phyloP scores from a whole-genome alignment of 2,329 filamentous ascomycete species.

The Thermomyces lanuginosus region DNA sequence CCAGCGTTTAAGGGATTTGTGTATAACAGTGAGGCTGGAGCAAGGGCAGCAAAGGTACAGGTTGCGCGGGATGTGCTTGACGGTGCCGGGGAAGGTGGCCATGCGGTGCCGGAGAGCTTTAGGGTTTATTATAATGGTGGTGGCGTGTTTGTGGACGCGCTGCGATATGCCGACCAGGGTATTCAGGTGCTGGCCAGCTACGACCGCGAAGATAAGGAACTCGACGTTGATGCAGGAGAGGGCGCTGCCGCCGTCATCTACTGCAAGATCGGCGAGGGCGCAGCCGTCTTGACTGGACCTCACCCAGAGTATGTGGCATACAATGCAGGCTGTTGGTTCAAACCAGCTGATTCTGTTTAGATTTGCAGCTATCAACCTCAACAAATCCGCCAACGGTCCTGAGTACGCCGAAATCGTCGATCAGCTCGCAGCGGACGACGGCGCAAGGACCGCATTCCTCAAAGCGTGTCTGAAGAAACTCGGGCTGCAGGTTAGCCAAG shows the following conservation, averaged over 20 bases:
- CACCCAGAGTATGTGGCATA: slow-evolving; percentile 63
- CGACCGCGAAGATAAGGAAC: slow-evolving; percentile 46
- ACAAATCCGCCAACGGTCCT: slow-evolving; percentile 47
- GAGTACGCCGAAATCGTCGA: slow-evolving; percentile 56
- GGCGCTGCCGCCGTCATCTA: slow-evolving; percentile 67
- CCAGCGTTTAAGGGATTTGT: slow-evolving; percentile 78
- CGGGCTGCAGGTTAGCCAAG: slow-evolving; percentile 59
- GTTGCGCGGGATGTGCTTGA: slow-evolving; percentile 46
- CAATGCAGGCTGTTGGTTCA: not conserved
- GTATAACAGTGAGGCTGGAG: slow-evolving; percentile 75
- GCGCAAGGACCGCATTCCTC: slow-evolving; percentile 54
- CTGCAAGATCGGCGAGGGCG: slow-evolving; percentile 66
- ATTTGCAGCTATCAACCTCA: slow-evolving; percentile 66
- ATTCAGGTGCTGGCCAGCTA: slow-evolving; percentile 76
- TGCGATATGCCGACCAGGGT: slow-evolving; percentile 42
- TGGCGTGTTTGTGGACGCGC: slow-evolving; percentile 74
- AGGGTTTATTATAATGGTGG: slow-evolving; percentile 86
- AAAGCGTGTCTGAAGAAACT: slow-evolving; percentile 66
- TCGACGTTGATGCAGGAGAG: slow-evolving; percentile 60
- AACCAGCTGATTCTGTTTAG: slow-evolving; percentile 30
- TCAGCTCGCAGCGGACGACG: slow-evolving; percentile 51
- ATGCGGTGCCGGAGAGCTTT: slow-evolving; percentile 46
- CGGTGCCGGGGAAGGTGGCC: no score
- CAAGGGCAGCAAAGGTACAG: slow-evolving; percentile 51
- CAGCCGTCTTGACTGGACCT: slow-evolving; percentile 64